phyloP scores from a whole-genome alignment of 2,329 filamentous ascomycete species.

The Paraphoma sp. region DNA sequence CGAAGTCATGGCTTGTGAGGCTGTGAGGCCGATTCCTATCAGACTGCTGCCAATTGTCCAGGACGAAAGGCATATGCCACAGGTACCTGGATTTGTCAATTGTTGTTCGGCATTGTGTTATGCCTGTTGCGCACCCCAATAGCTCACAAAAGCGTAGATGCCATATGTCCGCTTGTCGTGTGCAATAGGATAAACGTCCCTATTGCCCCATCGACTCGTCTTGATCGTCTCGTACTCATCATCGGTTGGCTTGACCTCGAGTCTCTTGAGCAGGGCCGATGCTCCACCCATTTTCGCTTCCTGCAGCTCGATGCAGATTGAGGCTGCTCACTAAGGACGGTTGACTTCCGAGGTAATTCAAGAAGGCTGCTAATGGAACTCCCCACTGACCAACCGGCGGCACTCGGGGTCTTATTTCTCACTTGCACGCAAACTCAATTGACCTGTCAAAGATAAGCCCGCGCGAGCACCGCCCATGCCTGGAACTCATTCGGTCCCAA shows the following conservation, averaged over 20 bases:
- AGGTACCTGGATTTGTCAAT: slow-evolving; percentile 8
- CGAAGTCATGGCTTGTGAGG: slow-evolving; percentile 12
- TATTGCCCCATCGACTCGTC: slow-evolving; percentile 23
- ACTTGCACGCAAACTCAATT: background rate
- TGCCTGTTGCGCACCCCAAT: slow-evolving; percentile 11
- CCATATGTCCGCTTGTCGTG: slow-evolving; percentile 21
- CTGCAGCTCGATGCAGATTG: background rate
- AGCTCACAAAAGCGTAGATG: slow-evolving; percentile 15
- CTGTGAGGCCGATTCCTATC: slow-evolving; percentile 21
- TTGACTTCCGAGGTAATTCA: background rate
- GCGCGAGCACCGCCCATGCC: background rate
- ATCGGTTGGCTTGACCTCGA: slow-evolving; percentile 20
- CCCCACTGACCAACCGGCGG: background rate
- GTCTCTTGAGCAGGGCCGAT: slow-evolving; percentile 9
- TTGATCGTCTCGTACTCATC: slow-evolving; percentile 21
- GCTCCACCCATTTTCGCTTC: slow-evolving; percentile 1
- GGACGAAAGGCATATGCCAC: slow-evolving; percentile 17
- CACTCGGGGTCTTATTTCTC: background rate
- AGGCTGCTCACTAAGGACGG: background rate
- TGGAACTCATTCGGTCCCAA: background rate
- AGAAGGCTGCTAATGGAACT: background rate
- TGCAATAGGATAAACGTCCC: slow-evolving; percentile 21
- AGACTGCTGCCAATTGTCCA: slow-evolving; percentile 19
- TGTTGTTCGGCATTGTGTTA: background rate
- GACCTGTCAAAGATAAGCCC: background rate